Base-by-base conservation (phyloP, 2,329 filamentous ascomycete species). In the Alternaria panax region DNA sequence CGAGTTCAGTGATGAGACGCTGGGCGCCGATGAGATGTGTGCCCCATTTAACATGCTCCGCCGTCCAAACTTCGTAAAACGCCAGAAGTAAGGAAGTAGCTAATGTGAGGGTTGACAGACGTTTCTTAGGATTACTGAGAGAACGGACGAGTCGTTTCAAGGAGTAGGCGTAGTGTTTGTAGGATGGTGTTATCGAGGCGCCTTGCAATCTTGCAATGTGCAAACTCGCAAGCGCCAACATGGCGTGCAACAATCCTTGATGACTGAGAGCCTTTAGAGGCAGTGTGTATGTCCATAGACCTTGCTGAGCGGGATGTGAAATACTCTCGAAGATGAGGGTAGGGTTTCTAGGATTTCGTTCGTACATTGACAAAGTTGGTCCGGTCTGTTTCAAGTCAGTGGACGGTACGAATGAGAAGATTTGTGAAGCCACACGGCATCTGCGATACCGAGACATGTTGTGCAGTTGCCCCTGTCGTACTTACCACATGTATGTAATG, bases 11-110 rank as follows among this genome's bases (percentile, higher is more conserved):
- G 25, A 98, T 84, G 28, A 98, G 84, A 63, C 93, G 90, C 40
- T 90, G 88, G 9, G 92, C 92, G 12, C 95, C 95, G 47, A 92
- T 87, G 36, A 98, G 82, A 78, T 98, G 95, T 62, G 91, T 94
- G 71, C 92, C 95, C 95, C 95, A 99, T 76, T 97, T 97, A 55
- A 90, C 88, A 70, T 98, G 94, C 67, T 99, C 94, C 22, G 93
- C 94, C 34, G 90, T 91, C 89, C 94, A 95, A 18, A 97, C 92
- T 76, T 98, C 95, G 71, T 96, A 98, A 75, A 93, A 98, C 0
- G 89, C 92, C 7, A 99, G 84, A 7, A 98, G 81, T 34, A 97
- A 82, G 0, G 92, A 93, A 2, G 93, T 93, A 7, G 93, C 94
- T n/a, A 98, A 81, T 0, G 93, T 97, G 1, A 92, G 88, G 8